These are phyloP conservation scores for Rosa persica DNA, from an alignment of 306 rosid genomes.

Conservation along the genomic window DNA sequence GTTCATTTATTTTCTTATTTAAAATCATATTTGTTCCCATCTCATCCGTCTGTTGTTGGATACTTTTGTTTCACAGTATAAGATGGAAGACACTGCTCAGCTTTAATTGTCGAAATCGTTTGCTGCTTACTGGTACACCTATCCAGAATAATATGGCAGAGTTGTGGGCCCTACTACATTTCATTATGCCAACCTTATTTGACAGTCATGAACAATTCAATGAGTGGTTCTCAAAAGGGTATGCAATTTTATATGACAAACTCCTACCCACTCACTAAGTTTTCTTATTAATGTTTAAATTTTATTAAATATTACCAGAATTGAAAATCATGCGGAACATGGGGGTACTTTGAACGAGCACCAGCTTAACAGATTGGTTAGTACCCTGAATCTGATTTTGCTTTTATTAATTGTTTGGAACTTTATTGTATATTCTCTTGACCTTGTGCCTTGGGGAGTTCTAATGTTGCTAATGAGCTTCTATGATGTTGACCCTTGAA, in stretches of 20 bases:
- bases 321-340: constrained; percentile 97
- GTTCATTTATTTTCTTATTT: neutral
- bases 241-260: constrained; percentile 29
- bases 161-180: constrained; percentile 97
- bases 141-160: constrained; percentile 99
- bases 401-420: neutral
- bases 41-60: constrained; percentile 12
- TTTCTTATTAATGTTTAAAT: constrained; percentile 11
- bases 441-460: neutral
- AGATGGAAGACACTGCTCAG: constrained; percentile 99
- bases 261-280: constrained; percentile 12
- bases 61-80: constrained; percentile 64
- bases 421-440: neutral
- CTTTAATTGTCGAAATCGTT: constrained; percentile 94
- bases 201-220: constrained; percentile 99
- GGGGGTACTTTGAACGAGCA: constrained; percentile 99
- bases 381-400: constrained; percentile 27
- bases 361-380: constrained; percentile 93
- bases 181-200: constrained; percentile 95
- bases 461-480: neutral
- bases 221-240: constrained; percentile 99
- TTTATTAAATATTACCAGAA: constrained; percentile 47
- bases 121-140: constrained; percentile 95
- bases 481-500: neutral
- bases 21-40: neutral